Conservation (phyloP, 2,329 filamentous ascomycete genomes). For the Amesomyces nigricolor region DNA sequence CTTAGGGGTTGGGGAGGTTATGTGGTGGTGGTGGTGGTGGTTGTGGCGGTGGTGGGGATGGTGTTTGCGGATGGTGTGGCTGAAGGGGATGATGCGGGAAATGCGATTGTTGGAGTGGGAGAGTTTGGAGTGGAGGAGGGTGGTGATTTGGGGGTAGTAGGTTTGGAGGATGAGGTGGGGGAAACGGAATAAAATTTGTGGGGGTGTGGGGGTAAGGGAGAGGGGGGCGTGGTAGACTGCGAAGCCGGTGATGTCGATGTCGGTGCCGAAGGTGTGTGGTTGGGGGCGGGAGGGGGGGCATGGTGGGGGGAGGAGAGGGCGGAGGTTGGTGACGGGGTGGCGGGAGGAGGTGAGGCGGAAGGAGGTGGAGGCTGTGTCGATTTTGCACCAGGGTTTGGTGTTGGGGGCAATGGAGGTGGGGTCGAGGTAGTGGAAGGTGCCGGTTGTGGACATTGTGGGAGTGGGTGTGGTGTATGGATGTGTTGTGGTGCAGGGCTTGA, state of each 20-base stretch:
- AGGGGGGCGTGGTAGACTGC: slow-evolving; percentile 48
- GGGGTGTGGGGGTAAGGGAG: slow-evolving; percentile 50
- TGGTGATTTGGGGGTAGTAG: slow-evolving; percentile 42
- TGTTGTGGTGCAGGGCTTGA: not conserved
- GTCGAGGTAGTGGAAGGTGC: slow-evolving; percentile 56
- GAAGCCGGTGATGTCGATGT: slow-evolving; percentile 51
- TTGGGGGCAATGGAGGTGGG: slow-evolving; percentile 35
- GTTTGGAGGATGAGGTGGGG: slow-evolving; percentile 64
- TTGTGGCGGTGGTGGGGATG: slow-evolving; percentile 49
- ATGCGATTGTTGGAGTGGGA: slow-evolving; percentile 13
- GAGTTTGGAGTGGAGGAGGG: slow-evolving; percentile 49
- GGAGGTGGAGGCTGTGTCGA: slow-evolving; percentile 54
- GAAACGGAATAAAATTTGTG: slow-evolving; percentile 54
- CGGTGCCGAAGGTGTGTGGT: slow-evolving; percentile 44
- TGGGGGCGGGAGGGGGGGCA: slow-evolving; percentile 29
- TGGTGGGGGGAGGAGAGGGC: slow-evolving; percentile 44
- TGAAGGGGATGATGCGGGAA: slow-evolving; percentile 56
- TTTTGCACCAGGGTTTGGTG: slow-evolving; percentile 58
- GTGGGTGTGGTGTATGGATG: not conserved
- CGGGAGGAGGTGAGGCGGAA: slow-evolving; percentile 43
- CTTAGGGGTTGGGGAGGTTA: too few species aligned
- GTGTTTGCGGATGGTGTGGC: slow-evolving; percentile 62
- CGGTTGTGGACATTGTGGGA: slow-evolving; percentile 20
- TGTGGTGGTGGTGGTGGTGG: slow-evolving; percentile 45
- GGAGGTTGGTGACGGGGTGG: slow-evolving; percentile 49